These are phyloP conservation scores for Senna siamea DNA, from an alignment of 306 rosid species.

Conservation along the genomic window DNA sequence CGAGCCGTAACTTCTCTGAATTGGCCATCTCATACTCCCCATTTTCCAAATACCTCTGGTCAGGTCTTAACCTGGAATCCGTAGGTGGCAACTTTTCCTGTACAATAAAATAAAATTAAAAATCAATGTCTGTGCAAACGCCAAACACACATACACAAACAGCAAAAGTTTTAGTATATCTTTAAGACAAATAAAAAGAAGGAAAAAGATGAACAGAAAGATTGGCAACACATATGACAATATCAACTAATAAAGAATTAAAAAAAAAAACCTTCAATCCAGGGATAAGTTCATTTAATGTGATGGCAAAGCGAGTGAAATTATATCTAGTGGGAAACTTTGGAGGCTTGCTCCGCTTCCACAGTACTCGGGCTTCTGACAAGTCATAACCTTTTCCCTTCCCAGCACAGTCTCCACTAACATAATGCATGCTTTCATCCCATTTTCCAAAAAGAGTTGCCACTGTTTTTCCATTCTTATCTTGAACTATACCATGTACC, in stretches of 20 bases:
- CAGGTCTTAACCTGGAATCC: constrained; percentile 97
- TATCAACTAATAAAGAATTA: background rate
- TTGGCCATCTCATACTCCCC: constrained; percentile 97
- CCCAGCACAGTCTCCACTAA: constrained; percentile 74
- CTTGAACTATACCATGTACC: constrained; percentile 91
- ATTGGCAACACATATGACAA: constrained; percentile 27
- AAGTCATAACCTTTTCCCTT: constrained; percentile 80
- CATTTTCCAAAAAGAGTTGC: constrained; percentile 90
- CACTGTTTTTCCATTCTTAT: constrained; percentile 76
- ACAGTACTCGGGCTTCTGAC: constrained; percentile 69
- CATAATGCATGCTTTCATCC: constrained; percentile 92
- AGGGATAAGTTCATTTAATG: constrained; percentile 81
- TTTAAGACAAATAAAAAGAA: background rate
- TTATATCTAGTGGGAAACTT: constrained; percentile 81
- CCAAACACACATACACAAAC: background rate
- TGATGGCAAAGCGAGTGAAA: constrained; percentile 85
- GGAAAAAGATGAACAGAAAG: constrained; percentile 15
- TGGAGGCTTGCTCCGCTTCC: constrained; percentile 92
- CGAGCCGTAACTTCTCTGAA: constrained; percentile 83
- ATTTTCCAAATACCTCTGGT: constrained; percentile 91
- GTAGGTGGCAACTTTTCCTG: constrained; percentile 95
- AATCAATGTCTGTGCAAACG: constrained; percentile 23
- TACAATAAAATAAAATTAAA: constrained; percentile 8
- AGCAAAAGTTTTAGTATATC: background rate
- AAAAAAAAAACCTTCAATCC: constrained; percentile 70